Conservation (phyloP, 768 basidiomycete genomes). For the Hygrocybe coccinea region DNA sequence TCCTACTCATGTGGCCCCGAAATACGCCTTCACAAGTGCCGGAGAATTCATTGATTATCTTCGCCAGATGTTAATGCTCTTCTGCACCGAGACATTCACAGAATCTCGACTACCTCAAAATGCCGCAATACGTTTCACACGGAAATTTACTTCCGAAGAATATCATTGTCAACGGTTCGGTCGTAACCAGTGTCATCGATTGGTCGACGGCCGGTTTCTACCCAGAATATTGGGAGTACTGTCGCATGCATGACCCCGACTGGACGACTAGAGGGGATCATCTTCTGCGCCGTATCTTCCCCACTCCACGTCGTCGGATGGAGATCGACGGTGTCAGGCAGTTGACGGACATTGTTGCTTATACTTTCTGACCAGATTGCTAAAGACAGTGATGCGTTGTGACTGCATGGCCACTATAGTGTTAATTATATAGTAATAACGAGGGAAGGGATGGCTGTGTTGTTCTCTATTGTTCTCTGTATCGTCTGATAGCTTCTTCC, state of each 20-base stretch:
- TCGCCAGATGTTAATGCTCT: conserved; percentile 16
- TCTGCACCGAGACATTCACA: conserved; percentile 16
- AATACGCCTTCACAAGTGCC: conserved; percentile 15
- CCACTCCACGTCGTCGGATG: conserved; percentile 13
- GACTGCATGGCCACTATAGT: no score
- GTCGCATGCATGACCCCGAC: conserved; percentile 20
- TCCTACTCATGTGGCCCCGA: conserved; percentile 8
- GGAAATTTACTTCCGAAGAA: conserved; percentile 42
- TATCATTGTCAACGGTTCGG: conserved; percentile 31
- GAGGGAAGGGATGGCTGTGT: no score
- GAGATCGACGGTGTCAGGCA: conserved; percentile 16
- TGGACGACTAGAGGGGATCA: conserved; percentile 18
- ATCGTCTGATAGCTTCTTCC: no score
- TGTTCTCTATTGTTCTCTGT: no score
- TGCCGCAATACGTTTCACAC: conserved; percentile 28
- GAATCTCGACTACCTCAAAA: conserved; percentile 12
- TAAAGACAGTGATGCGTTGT: no score
- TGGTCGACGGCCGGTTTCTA: conserved; percentile 35
- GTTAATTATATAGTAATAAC: no score
- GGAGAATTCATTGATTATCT: conserved; percentile 19
- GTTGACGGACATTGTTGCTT: neutral
- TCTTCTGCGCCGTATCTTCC: conserved; percentile 19
- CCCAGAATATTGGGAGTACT: conserved; percentile 36
- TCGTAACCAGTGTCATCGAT: conserved; percentile 33
- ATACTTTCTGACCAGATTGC: neutral